Evolutionary conservation across 2,329 filamentous ascomycete genomes (phyloP).

Genomic region (Teratosphaeria nubilosa): DNA sequence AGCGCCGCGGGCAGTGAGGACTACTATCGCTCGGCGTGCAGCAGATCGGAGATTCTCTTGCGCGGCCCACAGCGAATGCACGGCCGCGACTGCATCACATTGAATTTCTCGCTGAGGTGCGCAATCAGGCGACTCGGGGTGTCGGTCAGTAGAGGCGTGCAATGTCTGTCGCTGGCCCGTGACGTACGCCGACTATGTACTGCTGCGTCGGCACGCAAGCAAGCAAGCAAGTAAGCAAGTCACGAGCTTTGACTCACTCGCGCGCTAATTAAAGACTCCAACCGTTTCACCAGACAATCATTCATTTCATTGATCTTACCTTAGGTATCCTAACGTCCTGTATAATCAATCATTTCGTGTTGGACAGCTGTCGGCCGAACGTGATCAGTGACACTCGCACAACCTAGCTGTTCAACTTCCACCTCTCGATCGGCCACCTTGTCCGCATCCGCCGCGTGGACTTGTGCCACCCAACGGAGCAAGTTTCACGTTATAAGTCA

Average conservation of each 20-base stretch:
- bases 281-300: background rate
- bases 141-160: background rate
- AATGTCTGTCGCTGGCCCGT: background rate
- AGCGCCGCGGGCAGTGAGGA: background rate
- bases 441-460: background rate
- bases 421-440: background rate
- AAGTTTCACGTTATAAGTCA: background rate
- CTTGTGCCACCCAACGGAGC: background rate
- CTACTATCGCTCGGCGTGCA: slow-evolving; percentile 1
- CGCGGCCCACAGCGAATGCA: slow-evolving; percentile 7
- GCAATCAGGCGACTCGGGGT: background rate
- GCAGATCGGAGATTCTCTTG: slow-evolving; percentile 3
- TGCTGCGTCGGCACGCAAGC: no score
- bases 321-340: background rate
- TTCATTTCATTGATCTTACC: background rate
- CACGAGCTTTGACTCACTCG: background rate
- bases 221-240: no score
- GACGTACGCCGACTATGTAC: background rate
- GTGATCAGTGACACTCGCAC: background rate
- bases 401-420: no score
- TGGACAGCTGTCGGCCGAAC: background rate
- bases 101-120: background rate
- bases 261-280: background rate
- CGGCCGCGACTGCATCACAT: slow-evolving; percentile 3
- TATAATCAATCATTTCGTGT: background rate